Percentiles rank a stretch among this genome's conserved stretches.
Evolutionary conservation across 139 green algal species (phyloP).

Genomic region (Chlamydomonas applanata): DNA sequence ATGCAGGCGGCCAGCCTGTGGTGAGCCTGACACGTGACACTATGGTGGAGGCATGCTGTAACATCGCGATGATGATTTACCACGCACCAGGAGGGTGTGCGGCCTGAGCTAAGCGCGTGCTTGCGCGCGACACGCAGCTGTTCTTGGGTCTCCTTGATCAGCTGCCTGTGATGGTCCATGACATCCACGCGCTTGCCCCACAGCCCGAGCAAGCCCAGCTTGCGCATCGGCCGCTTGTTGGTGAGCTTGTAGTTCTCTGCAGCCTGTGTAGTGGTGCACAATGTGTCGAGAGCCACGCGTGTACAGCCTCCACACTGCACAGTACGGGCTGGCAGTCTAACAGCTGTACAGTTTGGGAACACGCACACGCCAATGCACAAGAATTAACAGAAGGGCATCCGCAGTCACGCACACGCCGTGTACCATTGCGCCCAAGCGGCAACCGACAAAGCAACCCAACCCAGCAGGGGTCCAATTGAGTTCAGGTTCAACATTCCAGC

Average conservation of each 20-base stretch:
- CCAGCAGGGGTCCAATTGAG: not conserved
- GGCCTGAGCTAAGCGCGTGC: constrained; percentile 13
- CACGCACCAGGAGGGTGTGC: constrained; percentile 42
- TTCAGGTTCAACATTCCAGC: not conserved
- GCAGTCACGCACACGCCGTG: not conserved
- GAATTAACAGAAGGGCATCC: too few relatives aligned
- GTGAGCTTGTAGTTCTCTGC: not conserved
- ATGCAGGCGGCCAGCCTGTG: too few relatives aligned
- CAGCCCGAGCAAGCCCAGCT: not conserved
- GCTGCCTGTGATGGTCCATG: constrained; percentile 16
- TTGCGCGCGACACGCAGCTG: constrained; percentile 33
- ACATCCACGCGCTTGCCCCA: constrained; percentile 9
- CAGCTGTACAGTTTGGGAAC: too few relatives aligned
- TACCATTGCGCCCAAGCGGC: not conserved
- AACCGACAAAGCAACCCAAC: not conserved
- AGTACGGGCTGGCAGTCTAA: too few relatives aligned
- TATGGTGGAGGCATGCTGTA: too few relatives aligned
- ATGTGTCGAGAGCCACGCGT: too few relatives aligned
- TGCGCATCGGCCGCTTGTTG: not conserved
- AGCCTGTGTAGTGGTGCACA: not conserved
- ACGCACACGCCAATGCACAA: too few relatives aligned
- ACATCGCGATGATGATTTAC: too few relatives aligned
- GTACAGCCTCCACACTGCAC: too few relatives aligned
- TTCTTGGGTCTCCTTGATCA: constrained; percentile 26
- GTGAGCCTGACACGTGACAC: too few relatives aligned